Conservation (phyloP, 305 asterid species). For the Fraxinus paxiana region DNA sequence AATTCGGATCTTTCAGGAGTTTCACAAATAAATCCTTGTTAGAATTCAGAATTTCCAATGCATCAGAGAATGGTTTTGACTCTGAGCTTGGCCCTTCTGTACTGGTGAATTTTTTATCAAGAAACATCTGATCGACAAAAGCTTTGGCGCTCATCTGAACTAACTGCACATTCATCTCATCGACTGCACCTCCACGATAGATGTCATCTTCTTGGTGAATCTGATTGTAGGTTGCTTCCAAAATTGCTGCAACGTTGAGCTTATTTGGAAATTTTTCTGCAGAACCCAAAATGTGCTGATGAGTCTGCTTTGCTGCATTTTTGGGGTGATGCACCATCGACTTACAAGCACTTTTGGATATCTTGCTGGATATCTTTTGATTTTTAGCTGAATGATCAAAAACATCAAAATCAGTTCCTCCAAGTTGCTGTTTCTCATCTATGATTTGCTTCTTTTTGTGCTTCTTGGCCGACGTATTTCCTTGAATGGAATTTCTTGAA, state of each 20-base stretch:
- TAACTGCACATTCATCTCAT: constrained; percentile 35
- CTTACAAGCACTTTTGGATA: constrained; percentile 22
- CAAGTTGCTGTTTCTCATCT: constrained; percentile 25
- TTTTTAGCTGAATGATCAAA: constrained; percentile 29
- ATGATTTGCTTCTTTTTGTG: constrained; percentile 23
- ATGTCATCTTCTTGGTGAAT: constrained; percentile 30
- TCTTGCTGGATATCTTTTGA: constrained; percentile 30
- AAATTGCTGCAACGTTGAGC: constrained; percentile 41
- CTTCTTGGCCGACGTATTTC: constrained; percentile 29
- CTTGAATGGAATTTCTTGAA: constrained; percentile 23
- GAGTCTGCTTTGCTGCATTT: constrained; percentile 20
- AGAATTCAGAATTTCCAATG: constrained; percentile 49
- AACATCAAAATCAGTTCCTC: constrained; percentile 27
- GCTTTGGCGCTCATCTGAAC: constrained; percentile 53
- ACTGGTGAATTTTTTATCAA: constrained; percentile 28
- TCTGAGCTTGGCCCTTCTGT: constrained; percentile 25
- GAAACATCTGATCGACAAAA: constrained; percentile 46
- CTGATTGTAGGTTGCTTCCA: constrained; percentile 39
- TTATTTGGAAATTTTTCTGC: constrained; percentile 33
- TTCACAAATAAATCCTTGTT: constrained; percentile 43
- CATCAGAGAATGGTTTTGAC: constrained; percentile 47
- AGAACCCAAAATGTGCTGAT: constrained; percentile 33
- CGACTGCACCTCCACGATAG: constrained; percentile 28
- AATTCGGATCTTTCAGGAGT: constrained; percentile 39
- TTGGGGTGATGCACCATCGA: constrained; percentile 20